Percentiles rank a stretch among this genome's conserved stretches.
phyloP scores from a whole-genome alignment of 495 filamentous ascomycete species.

The Aspergillus panamensis region DNA sequence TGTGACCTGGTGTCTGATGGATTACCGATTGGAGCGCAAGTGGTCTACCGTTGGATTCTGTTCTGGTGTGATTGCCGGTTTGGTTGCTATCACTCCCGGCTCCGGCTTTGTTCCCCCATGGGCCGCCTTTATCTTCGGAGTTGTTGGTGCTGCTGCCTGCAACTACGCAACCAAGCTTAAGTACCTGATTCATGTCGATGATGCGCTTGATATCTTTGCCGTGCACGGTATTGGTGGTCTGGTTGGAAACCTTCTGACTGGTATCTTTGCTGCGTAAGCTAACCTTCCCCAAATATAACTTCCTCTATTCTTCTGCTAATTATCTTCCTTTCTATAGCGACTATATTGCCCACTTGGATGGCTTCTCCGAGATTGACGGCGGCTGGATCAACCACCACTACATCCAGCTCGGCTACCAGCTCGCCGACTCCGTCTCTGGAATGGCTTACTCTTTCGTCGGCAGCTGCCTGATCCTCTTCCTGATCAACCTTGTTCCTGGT shows the following conservation, averaged over 20 bases:
- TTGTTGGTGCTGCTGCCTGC: conserved; percentile 77
- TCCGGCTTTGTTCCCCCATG: conserved; percentile 89
- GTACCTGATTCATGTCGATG: conserved; percentile 80
- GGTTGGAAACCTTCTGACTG: conserved; percentile 86
- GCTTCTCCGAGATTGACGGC: conserved; percentile 63
- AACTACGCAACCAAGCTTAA: conserved; percentile 98
- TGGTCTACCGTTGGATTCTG: conserved; percentile 98
- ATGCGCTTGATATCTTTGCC: conserved; percentile 91
- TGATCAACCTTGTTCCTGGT: conserved; percentile 84
- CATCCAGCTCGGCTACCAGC: conserved; percentile 82
- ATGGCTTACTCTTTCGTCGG: conserved; percentile 83
- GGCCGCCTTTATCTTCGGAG: conserved; percentile 87
- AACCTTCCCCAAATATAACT: background rate
- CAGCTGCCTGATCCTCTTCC: conserved; percentile 79
- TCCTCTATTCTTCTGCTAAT: conserved; percentile 4
- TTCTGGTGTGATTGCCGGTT: conserved; percentile 85
- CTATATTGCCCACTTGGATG: conserved; percentile 88
- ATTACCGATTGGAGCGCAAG: conserved; percentile 91
- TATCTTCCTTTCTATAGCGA: conserved; percentile 46
- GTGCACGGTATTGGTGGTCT: conserved; percentile 86
- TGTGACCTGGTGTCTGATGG: conserved; percentile 92
- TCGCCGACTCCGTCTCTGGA: conserved; percentile 81
- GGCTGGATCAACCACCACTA: conserved; percentile 92
- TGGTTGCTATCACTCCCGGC: conserved; percentile 91
- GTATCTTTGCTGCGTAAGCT: conserved; percentile 82